Conservation (phyloP, 495 filamentous ascomycete species). For the Penicillium pancosmium region DNA sequence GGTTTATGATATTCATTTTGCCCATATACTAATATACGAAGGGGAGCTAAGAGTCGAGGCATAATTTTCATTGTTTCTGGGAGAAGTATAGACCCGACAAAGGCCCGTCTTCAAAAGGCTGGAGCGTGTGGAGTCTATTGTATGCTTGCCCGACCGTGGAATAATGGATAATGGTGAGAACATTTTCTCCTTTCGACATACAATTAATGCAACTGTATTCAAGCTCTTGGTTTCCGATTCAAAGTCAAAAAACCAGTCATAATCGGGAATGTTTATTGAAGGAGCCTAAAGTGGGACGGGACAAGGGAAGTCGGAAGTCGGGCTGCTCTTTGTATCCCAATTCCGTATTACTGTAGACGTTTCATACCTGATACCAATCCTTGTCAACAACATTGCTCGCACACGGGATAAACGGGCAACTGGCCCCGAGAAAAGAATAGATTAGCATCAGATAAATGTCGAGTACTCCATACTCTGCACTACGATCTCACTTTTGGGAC, state of each 20-base stretch:
- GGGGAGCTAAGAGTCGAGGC: no score
- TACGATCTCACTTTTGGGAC: no score
- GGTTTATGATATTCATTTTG: no score
- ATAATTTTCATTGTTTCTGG: no score
- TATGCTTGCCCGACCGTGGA: no score
- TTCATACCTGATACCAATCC: constrained; percentile 3
- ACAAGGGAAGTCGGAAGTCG: neutral
- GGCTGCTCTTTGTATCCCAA: neutral
- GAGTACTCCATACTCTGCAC: neutral
- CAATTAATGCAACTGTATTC: no score
- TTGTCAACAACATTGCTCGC: neutral
- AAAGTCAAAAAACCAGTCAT: neutral
- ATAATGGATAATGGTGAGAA: no score
- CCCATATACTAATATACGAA: no score
- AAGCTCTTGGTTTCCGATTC: neutral
- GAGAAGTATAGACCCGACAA: no score
- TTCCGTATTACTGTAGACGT: neutral
- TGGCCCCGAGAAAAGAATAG: neutral
- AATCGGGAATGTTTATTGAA: neutral
- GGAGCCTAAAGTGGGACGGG: constrained; percentile 2
- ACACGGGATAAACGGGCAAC: neutral
- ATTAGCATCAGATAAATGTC: neutral
- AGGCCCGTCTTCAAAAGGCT: neutral
- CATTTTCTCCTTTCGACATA: no score
- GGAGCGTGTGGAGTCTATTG: neutral